phyloP scores from a whole-genome alignment of 371 early-diverging fungal genomes.

The Actinomucor elegans region DNA sequence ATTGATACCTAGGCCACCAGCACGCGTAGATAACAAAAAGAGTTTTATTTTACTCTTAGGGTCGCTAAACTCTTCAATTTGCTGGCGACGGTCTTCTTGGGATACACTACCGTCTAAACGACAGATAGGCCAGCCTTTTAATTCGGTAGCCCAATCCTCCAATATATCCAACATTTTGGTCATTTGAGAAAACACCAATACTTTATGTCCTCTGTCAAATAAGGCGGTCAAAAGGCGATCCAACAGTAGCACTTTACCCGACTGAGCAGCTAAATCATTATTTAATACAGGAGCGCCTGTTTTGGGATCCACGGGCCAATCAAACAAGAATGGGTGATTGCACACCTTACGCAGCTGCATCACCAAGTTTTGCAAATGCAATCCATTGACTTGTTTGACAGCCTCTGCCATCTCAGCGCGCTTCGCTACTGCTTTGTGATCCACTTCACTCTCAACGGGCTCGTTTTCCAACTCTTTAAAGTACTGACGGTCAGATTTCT shows the following conservation, averaged over 20 bases:
- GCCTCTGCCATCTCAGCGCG: conserved; percentile 9
- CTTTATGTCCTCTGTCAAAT: conserved; percentile 80
- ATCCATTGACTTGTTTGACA: conserved; percentile 50
- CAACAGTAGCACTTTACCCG: conserved; percentile 89
- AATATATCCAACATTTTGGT: conserved; percentile 90
- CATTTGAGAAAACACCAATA: conserved; percentile 95
- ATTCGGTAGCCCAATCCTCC: conserved; percentile 81
- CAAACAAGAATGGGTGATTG: conserved; percentile 94
- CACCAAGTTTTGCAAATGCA: conserved; percentile 77
- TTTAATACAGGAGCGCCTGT: conserved; percentile 48
- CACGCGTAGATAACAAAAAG: conserved; percentile 96
- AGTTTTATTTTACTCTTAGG: conserved; percentile 57
- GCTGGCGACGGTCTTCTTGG: conserved; percentile 76
- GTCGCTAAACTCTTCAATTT: conserved; percentile 70
- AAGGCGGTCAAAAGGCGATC: conserved; percentile 82
- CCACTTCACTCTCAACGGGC: neutral
- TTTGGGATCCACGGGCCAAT: conserved; percentile 65
- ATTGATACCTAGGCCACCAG: conserved; percentile 96
- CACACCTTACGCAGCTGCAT: conserved; percentile 96
- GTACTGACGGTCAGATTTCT: conserved; percentile 40
- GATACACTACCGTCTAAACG: conserved; percentile 92
- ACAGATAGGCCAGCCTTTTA: conserved; percentile 82
- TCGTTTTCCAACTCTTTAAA: conserved; percentile 50
- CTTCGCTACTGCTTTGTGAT: conserved; percentile 5
- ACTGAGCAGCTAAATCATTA: conserved; percentile 60